Percentiles rank a stretch among this genome's conserved stretches.
Evolutionary conservation across 345 rosid species (phyloP).

Genomic region (Euphorbia tirucalli): DNA sequence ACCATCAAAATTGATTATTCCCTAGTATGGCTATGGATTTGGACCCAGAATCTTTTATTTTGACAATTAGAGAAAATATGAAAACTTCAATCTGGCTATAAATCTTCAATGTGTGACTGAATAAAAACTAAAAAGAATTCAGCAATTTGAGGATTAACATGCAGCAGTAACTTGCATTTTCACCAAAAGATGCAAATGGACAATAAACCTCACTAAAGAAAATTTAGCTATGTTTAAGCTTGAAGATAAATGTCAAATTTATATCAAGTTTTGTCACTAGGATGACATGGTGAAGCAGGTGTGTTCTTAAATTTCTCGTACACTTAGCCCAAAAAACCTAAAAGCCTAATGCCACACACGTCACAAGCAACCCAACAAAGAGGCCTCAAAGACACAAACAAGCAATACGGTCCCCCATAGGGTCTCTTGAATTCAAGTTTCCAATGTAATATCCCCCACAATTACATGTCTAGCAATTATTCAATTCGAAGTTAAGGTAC

Average conservation of each 20-base stretch:
- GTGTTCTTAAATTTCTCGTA: no score
- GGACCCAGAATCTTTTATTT: background rate
- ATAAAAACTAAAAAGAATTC: no score
- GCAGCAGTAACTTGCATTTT: conserved; percentile 30
- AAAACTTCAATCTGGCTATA: background rate
- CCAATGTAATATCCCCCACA: no score
- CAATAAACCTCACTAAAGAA: no score
- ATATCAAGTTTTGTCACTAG: no score
- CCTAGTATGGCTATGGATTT: background rate
- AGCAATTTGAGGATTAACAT: background rate
- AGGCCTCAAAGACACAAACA: conserved; percentile 9
- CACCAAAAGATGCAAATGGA: background rate
- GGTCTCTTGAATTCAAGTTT: background rate
- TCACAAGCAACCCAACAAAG: background rate
- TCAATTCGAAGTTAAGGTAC: no score
- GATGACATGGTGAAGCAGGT: no score
- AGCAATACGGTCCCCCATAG: background rate
- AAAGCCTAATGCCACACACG: background rate
- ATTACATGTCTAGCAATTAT: no score
- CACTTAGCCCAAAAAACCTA: background rate
- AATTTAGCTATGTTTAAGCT: no score
- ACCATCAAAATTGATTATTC: background rate
- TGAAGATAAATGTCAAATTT: no score
- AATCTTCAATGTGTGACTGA: no score
- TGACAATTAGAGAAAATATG: background rate